Evolutionary conservation across 345 rosid species (phyloP).

Genomic region (Angophora floribunda): DNA sequence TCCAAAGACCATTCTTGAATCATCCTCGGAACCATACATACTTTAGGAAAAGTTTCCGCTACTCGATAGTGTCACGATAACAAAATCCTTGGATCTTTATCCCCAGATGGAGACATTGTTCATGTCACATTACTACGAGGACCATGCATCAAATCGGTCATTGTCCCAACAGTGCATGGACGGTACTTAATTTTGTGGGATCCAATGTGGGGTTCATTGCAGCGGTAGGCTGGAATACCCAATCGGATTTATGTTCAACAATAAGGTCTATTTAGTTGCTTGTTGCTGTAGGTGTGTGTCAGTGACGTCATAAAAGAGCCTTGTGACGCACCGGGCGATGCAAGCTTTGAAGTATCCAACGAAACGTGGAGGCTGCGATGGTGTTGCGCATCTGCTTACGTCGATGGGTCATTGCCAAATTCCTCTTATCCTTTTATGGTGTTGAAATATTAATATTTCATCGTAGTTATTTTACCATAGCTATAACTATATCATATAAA

Average conservation of each 20-base stretch:
- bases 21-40: not conserved
- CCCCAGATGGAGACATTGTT: no score
- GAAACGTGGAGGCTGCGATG: no score
- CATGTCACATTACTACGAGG: not conserved
- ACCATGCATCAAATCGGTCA: not conserved
- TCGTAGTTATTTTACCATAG: no score
- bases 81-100: no score
- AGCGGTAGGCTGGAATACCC: not conserved
- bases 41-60: not conserved
- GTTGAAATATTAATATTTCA: not conserved
- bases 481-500: not conserved
- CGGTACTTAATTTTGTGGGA: not conserved
- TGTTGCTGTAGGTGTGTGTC: not conserved
- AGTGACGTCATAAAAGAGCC: slow-evolving; percentile 16
- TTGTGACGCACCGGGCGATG: not conserved
- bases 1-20: not conserved
- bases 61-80: not conserved
- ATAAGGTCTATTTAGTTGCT: not conserved
- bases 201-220: not conserved
- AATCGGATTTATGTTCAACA: not conserved
- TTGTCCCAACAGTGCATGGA: not conserved
- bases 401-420: not conserved
- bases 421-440: not conserved
- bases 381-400: not conserved
- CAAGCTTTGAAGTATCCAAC: not conserved